Percentiles rank a stretch among this genome's conserved stretches.
phyloP scores from a whole-genome alignment of 2,329 filamentous ascomycete genomes.

The Podosphaera fusca region DNA sequence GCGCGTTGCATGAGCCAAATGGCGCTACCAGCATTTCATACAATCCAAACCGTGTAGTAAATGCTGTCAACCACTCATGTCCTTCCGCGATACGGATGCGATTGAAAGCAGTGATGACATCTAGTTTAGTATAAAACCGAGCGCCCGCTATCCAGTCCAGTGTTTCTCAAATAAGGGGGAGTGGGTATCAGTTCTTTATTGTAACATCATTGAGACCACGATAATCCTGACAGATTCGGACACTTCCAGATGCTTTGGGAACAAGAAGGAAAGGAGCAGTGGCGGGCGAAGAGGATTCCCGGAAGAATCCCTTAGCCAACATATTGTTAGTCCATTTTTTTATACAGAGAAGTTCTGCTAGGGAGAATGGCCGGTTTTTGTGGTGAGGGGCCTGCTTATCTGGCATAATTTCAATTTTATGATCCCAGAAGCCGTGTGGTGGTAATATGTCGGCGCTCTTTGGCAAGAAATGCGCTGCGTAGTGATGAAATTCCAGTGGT shows the following conservation, averaged over 20 bases:
- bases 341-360: no score
- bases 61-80: no score
- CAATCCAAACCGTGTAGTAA: no score
- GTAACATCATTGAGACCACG: no score
- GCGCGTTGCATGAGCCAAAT: no score
- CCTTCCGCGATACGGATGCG: no score
- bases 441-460: background rate
- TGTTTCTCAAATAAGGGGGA: background rate
- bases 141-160: background rate
- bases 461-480: background rate
- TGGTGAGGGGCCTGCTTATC: no score
- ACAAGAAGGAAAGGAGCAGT: background rate
- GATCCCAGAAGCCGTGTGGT: background rate
- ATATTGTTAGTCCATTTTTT: no score
- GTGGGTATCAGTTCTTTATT: background rate
- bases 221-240: constrained; percentile 1
- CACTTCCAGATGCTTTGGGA: background rate
- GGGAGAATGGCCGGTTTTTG: no score
- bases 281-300: background rate
- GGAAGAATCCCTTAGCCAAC: no score
- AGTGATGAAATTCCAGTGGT: background rate
- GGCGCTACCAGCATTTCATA: no score
- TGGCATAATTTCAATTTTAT: background rate
- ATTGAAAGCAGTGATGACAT: no score
- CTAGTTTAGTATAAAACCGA: background rate